Evolutionary conservation across 176 grass and related monocot genomes (phyloP).

Genomic region (Musa itinerans): DNA sequence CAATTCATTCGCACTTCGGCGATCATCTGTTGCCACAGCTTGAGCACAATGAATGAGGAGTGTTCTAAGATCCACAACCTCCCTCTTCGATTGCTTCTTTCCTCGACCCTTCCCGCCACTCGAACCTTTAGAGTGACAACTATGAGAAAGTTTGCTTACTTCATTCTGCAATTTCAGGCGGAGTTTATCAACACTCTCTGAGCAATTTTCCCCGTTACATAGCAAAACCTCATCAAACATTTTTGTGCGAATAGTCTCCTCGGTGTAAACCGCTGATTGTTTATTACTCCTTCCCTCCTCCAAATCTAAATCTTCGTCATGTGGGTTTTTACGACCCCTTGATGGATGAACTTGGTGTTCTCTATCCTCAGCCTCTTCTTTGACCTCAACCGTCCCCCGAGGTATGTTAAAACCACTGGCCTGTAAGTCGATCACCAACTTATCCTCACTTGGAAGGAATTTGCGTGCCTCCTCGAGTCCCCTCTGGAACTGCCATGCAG

Average conservation of each 20-base stretch:
- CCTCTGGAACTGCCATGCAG: constrained; percentile 33
- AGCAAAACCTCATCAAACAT: constrained; percentile 1
- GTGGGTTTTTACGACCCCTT: not conserved
- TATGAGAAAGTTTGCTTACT: constrained; percentile 5
- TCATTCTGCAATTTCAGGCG: constrained; percentile 1
- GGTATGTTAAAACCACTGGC: constrained; percentile 17
- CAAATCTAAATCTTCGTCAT: not conserved
- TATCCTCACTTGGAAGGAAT: constrained; percentile 34
- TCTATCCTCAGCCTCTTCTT: constrained; percentile 23
- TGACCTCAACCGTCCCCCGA: not conserved
- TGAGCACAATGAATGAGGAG: constrained; percentile 6
- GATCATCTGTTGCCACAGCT: not conserved
- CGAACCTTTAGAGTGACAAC: not conserved
- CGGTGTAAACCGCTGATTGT: not conserved
- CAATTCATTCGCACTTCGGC: not conserved
- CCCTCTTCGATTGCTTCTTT: not conserved
- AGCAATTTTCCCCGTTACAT: not conserved
- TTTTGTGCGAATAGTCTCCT: not conserved
- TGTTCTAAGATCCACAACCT: constrained; percentile 3
- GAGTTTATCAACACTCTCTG: not conserved
- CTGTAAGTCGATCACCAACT: constrained; percentile 16
- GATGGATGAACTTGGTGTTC: not conserved
- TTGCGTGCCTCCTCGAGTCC: constrained; percentile 40
- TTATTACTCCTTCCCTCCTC: not conserved
- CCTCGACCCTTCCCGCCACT: not conserved